Percentiles rank a stretch among this genome's conserved stretches.
Conservation (phyloP, 2,329 filamentous ascomycete species). For the Niveomyces coronatus region DNA sequence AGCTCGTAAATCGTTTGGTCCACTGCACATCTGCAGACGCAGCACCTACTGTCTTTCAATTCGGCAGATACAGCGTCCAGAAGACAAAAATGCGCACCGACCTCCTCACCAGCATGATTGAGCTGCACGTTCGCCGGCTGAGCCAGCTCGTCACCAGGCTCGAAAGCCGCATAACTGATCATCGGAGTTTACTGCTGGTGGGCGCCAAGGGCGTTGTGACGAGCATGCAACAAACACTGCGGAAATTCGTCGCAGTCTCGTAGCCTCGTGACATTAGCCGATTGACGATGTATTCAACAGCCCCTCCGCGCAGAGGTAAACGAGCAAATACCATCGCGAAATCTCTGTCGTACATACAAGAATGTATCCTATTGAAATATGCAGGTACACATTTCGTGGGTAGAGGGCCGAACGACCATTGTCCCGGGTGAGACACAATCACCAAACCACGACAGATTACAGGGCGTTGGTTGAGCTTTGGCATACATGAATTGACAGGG, state of each 20-base stretch:
- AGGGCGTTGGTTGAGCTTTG: too few species aligned
- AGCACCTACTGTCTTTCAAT: constrained; percentile 7
- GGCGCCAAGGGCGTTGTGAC: constrained; percentile 1
- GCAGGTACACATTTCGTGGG: too few species aligned
- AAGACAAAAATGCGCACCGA: constrained; percentile 1
- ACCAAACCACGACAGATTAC: too few species aligned
- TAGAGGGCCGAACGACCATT: too few species aligned
- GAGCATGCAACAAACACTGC: constrained; percentile 2
- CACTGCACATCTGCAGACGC: constrained; percentile 4
- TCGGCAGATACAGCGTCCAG: constrained; percentile 5
- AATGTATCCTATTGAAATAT: too few species aligned
- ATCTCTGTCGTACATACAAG: too few species aligned
- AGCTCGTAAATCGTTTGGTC: constrained; percentile 1
- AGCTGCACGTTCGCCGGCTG: background rate
- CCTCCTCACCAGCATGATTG: constrained; percentile 7
- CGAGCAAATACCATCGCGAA: too few species aligned
- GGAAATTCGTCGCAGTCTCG: background rate
- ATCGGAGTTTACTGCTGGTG: background rate
- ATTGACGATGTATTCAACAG: too few species aligned
- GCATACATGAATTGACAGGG: too few species aligned
- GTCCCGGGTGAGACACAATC: too few species aligned
- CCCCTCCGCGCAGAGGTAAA: too few species aligned
- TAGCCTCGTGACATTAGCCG: background rate
- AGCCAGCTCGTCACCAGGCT: background rate
- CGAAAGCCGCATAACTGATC: background rate